Evolutionary conservation across 805 yeast genomes (phyloP), one percentile per base, ranked within the genome.

Genomic region (Blastobotrys chiropterorum): DNA sequence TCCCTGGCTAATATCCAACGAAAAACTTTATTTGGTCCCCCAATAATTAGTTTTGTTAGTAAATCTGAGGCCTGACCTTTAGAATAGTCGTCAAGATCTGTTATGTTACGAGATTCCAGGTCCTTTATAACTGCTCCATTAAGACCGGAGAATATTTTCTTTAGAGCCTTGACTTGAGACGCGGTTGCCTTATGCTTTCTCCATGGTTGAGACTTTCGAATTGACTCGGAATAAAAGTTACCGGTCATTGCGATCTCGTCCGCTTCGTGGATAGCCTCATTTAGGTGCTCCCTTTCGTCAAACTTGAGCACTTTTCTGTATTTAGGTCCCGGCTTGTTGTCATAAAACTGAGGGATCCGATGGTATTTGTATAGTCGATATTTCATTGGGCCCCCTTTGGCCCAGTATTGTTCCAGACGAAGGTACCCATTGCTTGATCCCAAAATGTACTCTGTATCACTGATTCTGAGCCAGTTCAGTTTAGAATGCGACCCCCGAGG

Each of bases 381-480:
- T 21, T 16, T 14, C 46, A 43, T 20, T 21, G 39, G 26, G 26
- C 5, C 16, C 17, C 17, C 21, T 31, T 3, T 21, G 3, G 8
- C 38, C 20, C 16, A 20, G 3, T 39, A 38, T 19, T 39, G 26
- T 14, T 38, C 50, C 3, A 47, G 44, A 4, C 44, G 30, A 3
- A 47, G 8, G n/a, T 47, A 39, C 4, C 50, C 44, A 11, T 21
- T 8, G 39, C 6, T 7, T 19, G 30, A 19, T 4, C 45, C 14
- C 21, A 47, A 19, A 8, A 47, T 20, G 20, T 47, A 47, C 5
- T 22, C 19, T 3, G 16, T 26, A 5, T 21, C 21, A 15, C 26
- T 38, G n/a, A 39, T 38, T 14, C 44, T 21, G n/a, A 47, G 39
- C 50, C 50, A 47, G 19, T 47, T 47, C 16, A 47, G 19, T 13